phyloP scores from a whole-genome alignment of 169 alveolate species.

The Miamiensis avidus region DNA sequence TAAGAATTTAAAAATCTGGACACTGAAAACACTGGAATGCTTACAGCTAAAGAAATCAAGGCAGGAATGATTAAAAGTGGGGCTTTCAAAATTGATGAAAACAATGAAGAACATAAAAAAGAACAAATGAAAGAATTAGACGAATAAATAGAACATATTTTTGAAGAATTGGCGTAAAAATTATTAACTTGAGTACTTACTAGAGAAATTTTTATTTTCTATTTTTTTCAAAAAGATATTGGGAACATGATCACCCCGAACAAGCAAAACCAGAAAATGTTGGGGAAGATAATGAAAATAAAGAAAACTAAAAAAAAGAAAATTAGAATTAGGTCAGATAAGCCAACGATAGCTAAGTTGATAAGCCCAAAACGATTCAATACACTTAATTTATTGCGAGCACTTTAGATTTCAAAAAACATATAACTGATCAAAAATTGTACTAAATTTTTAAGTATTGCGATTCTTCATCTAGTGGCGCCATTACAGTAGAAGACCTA shows the following conservation, averaged over 20 bases:
- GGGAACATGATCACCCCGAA: background rate
- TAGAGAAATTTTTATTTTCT: too few relatives aligned
- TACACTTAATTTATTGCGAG: background rate
- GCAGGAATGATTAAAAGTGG: background rate
- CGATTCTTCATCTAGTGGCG: background rate
- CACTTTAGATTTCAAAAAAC: background rate
- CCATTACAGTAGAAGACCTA: background rate
- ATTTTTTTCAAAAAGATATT: too few relatives aligned
- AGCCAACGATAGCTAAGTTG: background rate
- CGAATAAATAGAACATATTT: background rate
- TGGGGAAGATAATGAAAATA: too few relatives aligned
- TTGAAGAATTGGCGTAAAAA: background rate
- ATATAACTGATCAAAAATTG: background rate
- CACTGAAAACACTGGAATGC: background rate
- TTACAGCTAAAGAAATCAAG: background rate
- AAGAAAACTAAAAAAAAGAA: too few relatives aligned
- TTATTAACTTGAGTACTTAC: background rate
- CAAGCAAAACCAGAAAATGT: too few relatives aligned
- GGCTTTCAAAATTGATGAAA: background rate
- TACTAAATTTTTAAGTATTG: too few relatives aligned
- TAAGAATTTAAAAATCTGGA: background rate
- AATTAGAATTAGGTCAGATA: too few relatives aligned
- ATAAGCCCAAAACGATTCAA: too few relatives aligned
- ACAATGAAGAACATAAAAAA: background rate
- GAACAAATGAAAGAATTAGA: background rate